These are phyloP conservation scores for Tulasnella sp. DNA, from an alignment of 768 basidiomycete genomes.

Conservation along the genomic window DNA sequence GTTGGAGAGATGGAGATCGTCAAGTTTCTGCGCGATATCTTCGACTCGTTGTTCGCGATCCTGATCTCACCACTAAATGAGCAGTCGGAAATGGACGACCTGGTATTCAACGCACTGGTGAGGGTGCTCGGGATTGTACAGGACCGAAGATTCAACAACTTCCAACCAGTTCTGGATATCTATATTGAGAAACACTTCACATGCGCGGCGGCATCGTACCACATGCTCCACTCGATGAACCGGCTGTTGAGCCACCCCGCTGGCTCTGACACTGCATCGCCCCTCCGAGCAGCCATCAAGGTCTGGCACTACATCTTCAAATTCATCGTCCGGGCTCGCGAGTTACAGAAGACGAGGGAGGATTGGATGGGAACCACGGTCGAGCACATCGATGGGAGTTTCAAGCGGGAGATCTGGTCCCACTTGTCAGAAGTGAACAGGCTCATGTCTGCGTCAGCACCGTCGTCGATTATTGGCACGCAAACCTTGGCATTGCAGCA, in stretches of 20 bases:
- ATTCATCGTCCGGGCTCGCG: conserved; percentile 82
- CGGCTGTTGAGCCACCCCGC: conserved; percentile 64
- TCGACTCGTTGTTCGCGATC: conserved; percentile 87
- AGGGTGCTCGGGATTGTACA: conserved; percentile 86
- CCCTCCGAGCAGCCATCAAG: conserved; percentile 79
- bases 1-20: conserved; percentile 92
- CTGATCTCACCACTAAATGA: conserved; percentile 65
- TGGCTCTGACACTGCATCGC: conserved; percentile 57
- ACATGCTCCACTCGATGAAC: conserved; percentile 82
- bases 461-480: conserved; percentile 85
- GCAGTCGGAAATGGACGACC: conserved; percentile 64
- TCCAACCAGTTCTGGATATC: conserved; percentile 83
- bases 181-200: conserved; percentile 88
- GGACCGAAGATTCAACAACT: conserved; percentile 90
- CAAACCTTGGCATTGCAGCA: conserved; percentile 90
- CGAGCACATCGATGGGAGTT: conserved; percentile 72
- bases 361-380: conserved; percentile 69
- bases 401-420: conserved; percentile 69
- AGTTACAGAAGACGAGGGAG: conserved; percentile 75
- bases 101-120: conserved; percentile 85
- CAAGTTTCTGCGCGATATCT: conserved; percentile 82
- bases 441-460: conserved; percentile 74
- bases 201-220: conserved; percentile 67
- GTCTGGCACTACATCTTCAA: conserved; percentile 97
- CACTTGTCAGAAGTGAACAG: conserved; percentile 73